Base-by-base conservation (phyloP, 805 yeast species). In the Cyberlindnera samutprakarnensis region DNA sequence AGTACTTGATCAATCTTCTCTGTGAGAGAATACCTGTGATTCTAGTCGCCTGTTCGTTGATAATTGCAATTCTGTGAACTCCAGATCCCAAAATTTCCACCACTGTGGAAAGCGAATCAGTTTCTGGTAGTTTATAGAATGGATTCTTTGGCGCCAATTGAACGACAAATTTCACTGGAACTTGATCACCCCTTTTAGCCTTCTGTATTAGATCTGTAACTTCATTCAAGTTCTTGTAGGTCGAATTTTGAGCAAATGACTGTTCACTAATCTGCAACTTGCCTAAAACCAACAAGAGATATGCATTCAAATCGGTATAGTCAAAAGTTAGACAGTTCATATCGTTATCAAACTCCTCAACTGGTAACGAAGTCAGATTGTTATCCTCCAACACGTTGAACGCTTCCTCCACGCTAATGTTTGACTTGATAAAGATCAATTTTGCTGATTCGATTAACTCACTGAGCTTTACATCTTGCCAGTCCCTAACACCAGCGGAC, bases 41-140 rank as follows among this genome's bases (percentile, higher is more conserved):
- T 38, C 67, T 66, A 16, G 70, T 64, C 29, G 64, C 68, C 13
- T 61, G 56, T 15, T 54, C 54, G 50, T 75, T 65, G 15, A 80
- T 69, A 35, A 88, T 83, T 9, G 96, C 95, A 14, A 90, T 75
- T 52, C 98, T 70, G 60, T 92, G 98, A 4, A 88, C 95, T 14
- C 98, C 98, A 24, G 83, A 74, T n/a, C 96, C 97, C 39, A 90
- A 64, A 10, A 83, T 76, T 55, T 86, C 94, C 46, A 84, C 82
- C 3, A 85, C 96, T 5, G 74, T 69, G 25, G 78, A 67, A 32
- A 90, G 62, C 14, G 77, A 72, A 35, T 80, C 87, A 13, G 65
- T 51, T 46, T 84, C 87, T 27, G 75, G 71, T 36, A 92, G 63
- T 51, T 84, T 82, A 39, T 82, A 70, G 51, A 88, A 86, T 3